Conservation (phyloP, 73 alveolate species). For the Symbiodinium pilosum region DNA sequence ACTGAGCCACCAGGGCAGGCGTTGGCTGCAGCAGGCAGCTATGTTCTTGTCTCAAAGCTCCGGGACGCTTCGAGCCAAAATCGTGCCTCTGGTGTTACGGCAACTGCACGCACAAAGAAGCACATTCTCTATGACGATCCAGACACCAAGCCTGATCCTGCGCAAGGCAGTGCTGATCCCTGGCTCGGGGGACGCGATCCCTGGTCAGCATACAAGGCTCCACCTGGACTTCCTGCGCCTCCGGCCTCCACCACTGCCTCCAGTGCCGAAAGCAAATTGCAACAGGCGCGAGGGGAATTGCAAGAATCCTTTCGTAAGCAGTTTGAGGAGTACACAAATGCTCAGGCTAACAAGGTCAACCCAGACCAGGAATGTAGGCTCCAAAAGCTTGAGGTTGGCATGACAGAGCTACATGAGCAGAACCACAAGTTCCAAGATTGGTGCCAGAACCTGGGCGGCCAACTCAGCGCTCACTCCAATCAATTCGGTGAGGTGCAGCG, state of each 20-base stretch:
- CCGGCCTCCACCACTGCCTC: background rate
- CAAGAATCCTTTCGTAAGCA: background rate
- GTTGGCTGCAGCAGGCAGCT: background rate
- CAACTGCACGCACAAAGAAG: background rate
- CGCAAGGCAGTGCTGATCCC: background rate
- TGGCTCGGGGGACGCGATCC: background rate
- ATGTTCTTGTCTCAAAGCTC: background rate
- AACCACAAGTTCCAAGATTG: background rate
- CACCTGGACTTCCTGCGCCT: background rate
- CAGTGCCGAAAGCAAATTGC: background rate
- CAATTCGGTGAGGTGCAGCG: background rate
- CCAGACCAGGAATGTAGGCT: background rate
- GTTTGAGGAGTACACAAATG: background rate
- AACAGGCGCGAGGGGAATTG: background rate
- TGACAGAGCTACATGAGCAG: background rate
- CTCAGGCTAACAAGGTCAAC: too few species aligned
- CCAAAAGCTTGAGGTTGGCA: background rate
- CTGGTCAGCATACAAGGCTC: background rate
- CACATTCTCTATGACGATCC: background rate
- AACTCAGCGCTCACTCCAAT: background rate
- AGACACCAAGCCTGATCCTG: background rate
- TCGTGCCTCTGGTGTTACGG: too few species aligned
- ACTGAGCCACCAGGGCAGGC: background rate
- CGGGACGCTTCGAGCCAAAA: background rate
- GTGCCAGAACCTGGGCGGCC: background rate